Base-by-base conservation (phyloP, 257 asterid species). In the Thymus quinquecostatus region DNA sequence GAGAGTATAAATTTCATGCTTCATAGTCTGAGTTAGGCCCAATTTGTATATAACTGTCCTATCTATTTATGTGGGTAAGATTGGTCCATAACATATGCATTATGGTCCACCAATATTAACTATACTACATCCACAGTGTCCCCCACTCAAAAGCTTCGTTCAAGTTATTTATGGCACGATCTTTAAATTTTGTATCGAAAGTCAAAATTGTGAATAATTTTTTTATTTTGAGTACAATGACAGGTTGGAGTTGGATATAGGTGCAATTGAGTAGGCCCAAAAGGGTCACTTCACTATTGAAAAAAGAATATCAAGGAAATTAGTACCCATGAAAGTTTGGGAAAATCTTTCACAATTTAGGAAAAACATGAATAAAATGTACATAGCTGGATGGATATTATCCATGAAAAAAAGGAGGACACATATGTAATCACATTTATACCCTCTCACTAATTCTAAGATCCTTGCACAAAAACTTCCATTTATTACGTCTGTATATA, bases 261-360 rank as follows among this genome's bases (percentile, higher is more conserved):
- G 53, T 38, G 41, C 14, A 21, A 36, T 51, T 72, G 44, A 40
- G 71, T 41, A 30, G 66, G 77, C 49, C 77, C 36, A 43, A 64
- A 64, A 12, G 40, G 66, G 53, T 29, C 43, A 29, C 11, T 13
- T n/a, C 30, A 28, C 33, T 44, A 38, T 38, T 38, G 7, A 5
- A 38, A 7, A 44, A 44, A 9, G 41, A 2, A 27, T 54, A 21
- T 28, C 53, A 41, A 40, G 9, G 21, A 8, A 29, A 12, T 69
- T 45, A 57, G 57, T 60, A 21, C 74, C 74, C 66, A 69, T 69
- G 8, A 61, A 62, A 71, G 48, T 60, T 60, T 47, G 53, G 40
- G 32, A 48, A 1, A 30, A 34, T 58, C 30, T 68, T 60, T 49
- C 75, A 33, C 29, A 2, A 60, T 71, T 48, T 45, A 60, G 21